Conservation (phyloP, 306 rosid species). For the Mucuna pruriens region DNA sequence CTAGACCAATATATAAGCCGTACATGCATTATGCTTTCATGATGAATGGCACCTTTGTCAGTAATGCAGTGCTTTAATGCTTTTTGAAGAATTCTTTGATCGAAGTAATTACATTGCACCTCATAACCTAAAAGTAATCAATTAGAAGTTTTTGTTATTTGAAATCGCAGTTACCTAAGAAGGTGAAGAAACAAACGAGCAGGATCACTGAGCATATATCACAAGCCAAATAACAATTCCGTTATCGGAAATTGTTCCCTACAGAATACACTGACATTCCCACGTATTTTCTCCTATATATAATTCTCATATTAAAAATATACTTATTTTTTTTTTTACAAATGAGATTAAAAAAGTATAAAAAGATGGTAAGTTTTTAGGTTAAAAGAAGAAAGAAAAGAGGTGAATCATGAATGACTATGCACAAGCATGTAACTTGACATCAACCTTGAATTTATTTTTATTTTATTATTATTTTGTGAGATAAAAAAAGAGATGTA, state of each 20-base stretch:
- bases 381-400: not conserved
- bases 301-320: not conserved
- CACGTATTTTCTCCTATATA: slow-evolving; percentile 25
- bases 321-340: too few relatives aligned
- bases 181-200: slow-evolving; percentile 3
- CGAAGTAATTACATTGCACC: slow-evolving; percentile 1
- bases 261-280: slow-evolving; percentile 42
- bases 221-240: slow-evolving; percentile 4
- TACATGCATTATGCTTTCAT: slow-evolving; percentile 24
- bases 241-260: slow-evolving; percentile 53
- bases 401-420: not conserved
- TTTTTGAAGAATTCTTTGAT: slow-evolving; percentile 17
- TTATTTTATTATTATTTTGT: not conserved
- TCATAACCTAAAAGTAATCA: not conserved
- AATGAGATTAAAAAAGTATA: not conserved
- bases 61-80: slow-evolving; percentile 22
- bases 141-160: slow-evolving; percentile 10
- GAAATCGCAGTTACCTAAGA: not conserved
- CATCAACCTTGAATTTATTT: not conserved
- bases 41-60: slow-evolving; percentile 13
- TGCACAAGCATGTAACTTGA: not conserved
- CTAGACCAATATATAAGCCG: not conserved
- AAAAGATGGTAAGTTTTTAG: not conserved
- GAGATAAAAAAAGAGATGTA: not conserved
- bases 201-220: not conserved